Evolutionary conservation across 805 yeast genomes (phyloP), one percentile per base, ranked within the genome.

Genomic region (Blastobotrys robertii): DNA sequence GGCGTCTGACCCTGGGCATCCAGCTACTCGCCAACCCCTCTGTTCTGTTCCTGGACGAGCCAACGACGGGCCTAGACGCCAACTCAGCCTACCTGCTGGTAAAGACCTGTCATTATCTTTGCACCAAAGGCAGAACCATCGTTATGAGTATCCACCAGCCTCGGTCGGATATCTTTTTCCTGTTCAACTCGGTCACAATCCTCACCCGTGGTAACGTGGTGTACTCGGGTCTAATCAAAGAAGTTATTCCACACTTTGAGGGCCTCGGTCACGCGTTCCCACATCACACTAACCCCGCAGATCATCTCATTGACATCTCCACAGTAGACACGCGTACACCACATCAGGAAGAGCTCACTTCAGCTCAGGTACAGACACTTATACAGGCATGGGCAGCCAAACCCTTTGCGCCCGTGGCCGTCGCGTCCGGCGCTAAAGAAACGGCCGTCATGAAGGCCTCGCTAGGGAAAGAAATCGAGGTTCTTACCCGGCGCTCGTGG

Each of bases 41-140:
- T 0, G 65, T 85, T 1, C 60, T 86, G 46, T 84, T 84, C 53
- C 61, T 85, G 35, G 95, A 85, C 58, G 95, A 85, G 53, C 94
- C 95, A 4, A 85, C 95, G 1, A 84, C 95, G 0, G 94, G 95
- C 0, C 63, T 85, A 30, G 95, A 85, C 59, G 79, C 94, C 4
- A 77, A 76, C 47, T 78, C 87, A 9, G 88, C 95, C 0, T 73
- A 69, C 49, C 63, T 77, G 44, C 65, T 85, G 30, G 72, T 85
- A 11, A 65, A 70, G 37, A 75, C 84, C 0, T 68, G 86, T 43
- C 73, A 76, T 50, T 68, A 73, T 44, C 64, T 81, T 30, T 77
- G 84, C 0, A 57, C 57, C 36, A 59, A 63, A 10, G 88, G 90
- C 0, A 74, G 85, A 44, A 81, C 92, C 0, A 70, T 86, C 16